A percentile compares a stretch with the other conserved stretches of the same genome.
Conservation (phyloP, 1,284 basidiomycete genomes). For the Hypsizygus ulmarius region DNA sequence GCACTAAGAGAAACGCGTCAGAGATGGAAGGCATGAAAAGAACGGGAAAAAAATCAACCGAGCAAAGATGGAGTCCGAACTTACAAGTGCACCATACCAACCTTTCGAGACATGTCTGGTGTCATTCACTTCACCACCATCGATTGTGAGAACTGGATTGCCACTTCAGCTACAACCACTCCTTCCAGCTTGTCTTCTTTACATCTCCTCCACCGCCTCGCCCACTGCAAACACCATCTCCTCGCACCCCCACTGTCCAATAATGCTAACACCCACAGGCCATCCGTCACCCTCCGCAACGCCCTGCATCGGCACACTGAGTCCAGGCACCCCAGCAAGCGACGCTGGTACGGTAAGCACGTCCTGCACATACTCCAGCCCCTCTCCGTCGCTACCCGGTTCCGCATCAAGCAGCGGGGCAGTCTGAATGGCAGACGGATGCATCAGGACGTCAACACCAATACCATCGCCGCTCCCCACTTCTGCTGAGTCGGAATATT, state of each 20-base stretch:
- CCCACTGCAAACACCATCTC: constrained; percentile 60
- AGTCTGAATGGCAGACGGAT: constrained; percentile 80
- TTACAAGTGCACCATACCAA: too few relatives aligned
- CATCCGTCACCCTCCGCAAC: constrained; percentile 62
- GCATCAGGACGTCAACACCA: constrained; percentile 81
- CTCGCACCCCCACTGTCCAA: constrained; percentile 91
- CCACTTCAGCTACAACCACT: background rate
- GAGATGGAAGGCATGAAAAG: too few relatives aligned
- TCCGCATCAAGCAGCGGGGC: constrained; percentile 56
- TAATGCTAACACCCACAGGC: constrained; percentile 85
- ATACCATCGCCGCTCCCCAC: constrained; percentile 43
- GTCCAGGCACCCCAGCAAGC: constrained; percentile 82
- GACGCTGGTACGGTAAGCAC: constrained; percentile 91
- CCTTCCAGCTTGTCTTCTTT: too few relatives aligned
- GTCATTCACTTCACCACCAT: too few relatives aligned
- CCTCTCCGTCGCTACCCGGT: constrained; percentile 35
- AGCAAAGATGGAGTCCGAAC: too few relatives aligned
- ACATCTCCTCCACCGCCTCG: constrained; percentile 36
- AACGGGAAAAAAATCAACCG: too few relatives aligned
- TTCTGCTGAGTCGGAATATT: constrained; percentile 19
- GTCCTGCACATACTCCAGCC: constrained; percentile 78
- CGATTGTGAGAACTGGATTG: too few relatives aligned
- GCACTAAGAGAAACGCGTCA: constrained; percentile 7
- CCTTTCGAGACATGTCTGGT: too few relatives aligned
- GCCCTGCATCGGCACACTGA: constrained; percentile 61